phyloP scores from a whole-genome alignment of 257 asterid species.

The Euphrasia confusa region DNA sequence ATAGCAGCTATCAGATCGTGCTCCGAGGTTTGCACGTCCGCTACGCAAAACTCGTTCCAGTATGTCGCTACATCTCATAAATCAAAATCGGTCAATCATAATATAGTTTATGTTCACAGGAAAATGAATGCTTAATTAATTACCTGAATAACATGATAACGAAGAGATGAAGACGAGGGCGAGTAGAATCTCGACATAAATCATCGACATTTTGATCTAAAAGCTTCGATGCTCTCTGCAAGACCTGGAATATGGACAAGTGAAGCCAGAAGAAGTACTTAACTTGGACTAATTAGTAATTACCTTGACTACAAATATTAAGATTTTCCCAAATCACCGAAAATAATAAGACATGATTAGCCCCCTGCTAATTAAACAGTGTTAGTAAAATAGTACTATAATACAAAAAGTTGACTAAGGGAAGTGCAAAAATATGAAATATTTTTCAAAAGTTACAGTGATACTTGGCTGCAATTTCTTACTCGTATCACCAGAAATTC shows the following conservation, averaged over 20 bases:
- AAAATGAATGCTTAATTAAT: not conserved
- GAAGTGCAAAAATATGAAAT: no score
- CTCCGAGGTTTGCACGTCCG: slow-evolving; percentile 65
- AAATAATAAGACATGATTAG: no score
- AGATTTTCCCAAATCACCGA: no score
- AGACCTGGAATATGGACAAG: slow-evolving; percentile 15
- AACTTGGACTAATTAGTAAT: no score
- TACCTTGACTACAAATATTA: no score
- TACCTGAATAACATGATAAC: slow-evolving; percentile 40
- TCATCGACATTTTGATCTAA: slow-evolving; percentile 22
- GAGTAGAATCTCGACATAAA: slow-evolving; percentile 26
- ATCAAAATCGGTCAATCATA: not conserved
- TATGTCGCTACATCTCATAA: slow-evolving; percentile 38
- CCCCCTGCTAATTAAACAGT: no score
- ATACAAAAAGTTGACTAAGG: no score
- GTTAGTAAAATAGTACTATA: no score
- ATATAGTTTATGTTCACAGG: no score
- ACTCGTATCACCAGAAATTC: not conserved
- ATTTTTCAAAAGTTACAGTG: not conserved
- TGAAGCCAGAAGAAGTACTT: not conserved
- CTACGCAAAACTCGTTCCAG: slow-evolving; percentile 64
- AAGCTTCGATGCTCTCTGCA: not conserved
- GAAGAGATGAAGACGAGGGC: slow-evolving; percentile 27
- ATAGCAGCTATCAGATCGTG: slow-evolving; percentile 36
- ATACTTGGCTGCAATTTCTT: not conserved